Evolutionary conservation across 2,329 filamentous ascomycete species (phyloP).

Genomic region (Eutypa lata): DNA sequence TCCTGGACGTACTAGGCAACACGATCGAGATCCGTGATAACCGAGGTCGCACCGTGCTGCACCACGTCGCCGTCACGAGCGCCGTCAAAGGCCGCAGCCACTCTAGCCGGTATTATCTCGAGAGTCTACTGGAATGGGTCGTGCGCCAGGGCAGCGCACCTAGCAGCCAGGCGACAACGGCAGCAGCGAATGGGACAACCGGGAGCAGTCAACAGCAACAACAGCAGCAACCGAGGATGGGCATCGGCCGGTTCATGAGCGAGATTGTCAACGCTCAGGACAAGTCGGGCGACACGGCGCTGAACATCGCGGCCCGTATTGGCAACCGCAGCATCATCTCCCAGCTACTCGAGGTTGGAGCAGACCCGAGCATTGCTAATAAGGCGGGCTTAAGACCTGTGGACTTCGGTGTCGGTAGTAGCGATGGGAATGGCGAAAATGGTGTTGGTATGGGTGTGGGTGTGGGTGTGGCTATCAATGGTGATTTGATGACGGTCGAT

Average conservation of each 20-base stretch:
- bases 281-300: slow-evolving; percentile 87
- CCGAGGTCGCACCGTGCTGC: slow-evolving; percentile 85
- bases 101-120: slow-evolving; percentile 92
- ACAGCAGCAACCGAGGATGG: slow-evolving; percentile 61
- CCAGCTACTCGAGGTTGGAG: slow-evolving; percentile 92
- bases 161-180: slow-evolving; percentile 43
- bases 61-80: slow-evolving; percentile 94
- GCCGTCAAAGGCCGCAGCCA: slow-evolving; percentile 90
- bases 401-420: slow-evolving; percentile 93
- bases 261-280: slow-evolving; percentile 97
- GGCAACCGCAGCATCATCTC: slow-evolving; percentile 93
- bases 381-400: slow-evolving; percentile 81
- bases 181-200: slow-evolving; percentile 27
- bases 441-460: slow-evolving; percentile 2
- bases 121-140: slow-evolving; percentile 90
- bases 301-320: slow-evolving; percentile 90
- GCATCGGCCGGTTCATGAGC: slow-evolving; percentile 88
- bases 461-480: slow-evolving; percentile 7
- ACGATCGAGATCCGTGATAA: slow-evolving; percentile 89
- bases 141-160: slow-evolving; percentile 75
- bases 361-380: slow-evolving; percentile 88
- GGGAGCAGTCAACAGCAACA: slow-evolving; percentile 29
- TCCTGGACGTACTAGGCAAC: slow-evolving; percentile 82
- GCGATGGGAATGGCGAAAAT: slow-evolving; percentile 49
- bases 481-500: slow-evolving; percentile 31